Evolutionary conservation across 2,329 filamentous ascomycete species (phyloP).

Genomic region (Hortaea sp.): DNA sequence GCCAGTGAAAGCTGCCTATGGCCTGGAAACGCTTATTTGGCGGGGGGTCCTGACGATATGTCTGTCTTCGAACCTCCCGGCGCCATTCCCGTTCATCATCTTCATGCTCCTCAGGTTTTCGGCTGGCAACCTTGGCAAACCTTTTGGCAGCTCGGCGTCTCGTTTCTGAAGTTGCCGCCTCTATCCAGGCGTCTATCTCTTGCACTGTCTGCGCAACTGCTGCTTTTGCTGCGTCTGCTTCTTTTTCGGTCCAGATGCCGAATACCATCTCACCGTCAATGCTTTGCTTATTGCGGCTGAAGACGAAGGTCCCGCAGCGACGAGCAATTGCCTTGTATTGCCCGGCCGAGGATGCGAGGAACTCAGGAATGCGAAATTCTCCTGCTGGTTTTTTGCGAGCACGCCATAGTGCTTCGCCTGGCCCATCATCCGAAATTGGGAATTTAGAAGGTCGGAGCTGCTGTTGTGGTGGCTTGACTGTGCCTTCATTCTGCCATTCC

Average conservation of each 20-base stretch:
- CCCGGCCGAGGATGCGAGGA: constrained; percentile 7
- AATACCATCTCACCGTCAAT: constrained; percentile 5
- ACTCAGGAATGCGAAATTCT: constrained; percentile 12
- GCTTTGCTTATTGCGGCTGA: constrained; percentile 3
- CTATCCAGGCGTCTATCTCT: constrained; percentile 11
- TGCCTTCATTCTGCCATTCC: too few relatives aligned
- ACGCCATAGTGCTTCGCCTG: constrained; percentile 13
- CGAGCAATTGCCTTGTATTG: constrained; percentile 10
- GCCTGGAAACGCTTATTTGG: constrained; percentile 12
- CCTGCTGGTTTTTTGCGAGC: constrained; percentile 4
- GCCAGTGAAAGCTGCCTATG: constrained; percentile 37
- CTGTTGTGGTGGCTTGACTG: too few relatives aligned
- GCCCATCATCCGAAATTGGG: constrained; percentile 7
- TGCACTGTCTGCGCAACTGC: constrained; percentile 10
- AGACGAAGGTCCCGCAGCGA: constrained; percentile 14
- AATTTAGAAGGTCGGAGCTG: background rate
- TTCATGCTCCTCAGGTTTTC: constrained; percentile 7
- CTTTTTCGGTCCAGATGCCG: constrained; percentile 22
- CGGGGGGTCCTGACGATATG: constrained; percentile 18
- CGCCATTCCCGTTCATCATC: too few relatives aligned
- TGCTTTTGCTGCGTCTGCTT: too few relatives aligned
- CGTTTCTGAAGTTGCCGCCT: background rate
- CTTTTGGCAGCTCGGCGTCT: too few relatives aligned
- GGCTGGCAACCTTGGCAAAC: too few relatives aligned
- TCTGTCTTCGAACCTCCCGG: constrained; percentile 13